Percentiles rank a stretch among this genome's conserved stretches.
Conservation (phyloP, 805 yeast species). For the Teunomyces tritomae region DNA sequence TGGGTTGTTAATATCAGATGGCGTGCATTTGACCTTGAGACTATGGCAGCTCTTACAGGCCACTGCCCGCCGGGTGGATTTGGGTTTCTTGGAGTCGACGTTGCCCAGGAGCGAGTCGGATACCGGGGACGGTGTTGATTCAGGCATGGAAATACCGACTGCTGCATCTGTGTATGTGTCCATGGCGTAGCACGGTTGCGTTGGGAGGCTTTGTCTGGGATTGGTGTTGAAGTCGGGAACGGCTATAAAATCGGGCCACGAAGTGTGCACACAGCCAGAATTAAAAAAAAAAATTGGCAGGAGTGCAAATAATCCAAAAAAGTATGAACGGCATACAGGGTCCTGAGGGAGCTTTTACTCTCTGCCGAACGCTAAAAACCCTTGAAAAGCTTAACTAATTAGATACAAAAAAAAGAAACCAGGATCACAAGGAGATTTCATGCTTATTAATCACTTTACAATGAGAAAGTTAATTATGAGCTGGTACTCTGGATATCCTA, state of each 20-base stretch:
- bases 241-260: not conserved
- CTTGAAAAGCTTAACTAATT: not conserved
- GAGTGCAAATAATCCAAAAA: not conserved
- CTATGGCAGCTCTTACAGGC: constrained; percentile 78
- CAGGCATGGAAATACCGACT: not conserved
- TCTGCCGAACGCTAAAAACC: not conserved
- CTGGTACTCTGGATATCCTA: too few relatives aligned
- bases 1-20: constrained; percentile 57
- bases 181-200: not conserved
- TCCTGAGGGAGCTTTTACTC: not conserved
- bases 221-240: not conserved
- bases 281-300: not conserved
- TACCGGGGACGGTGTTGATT: not conserved
- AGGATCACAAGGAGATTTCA: not conserved
- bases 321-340: too few relatives aligned
- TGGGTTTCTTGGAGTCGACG: not conserved
- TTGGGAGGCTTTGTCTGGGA: not conserved
- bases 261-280: not conserved
- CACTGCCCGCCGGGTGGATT: constrained; percentile 41
- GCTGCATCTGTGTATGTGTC: not conserved
- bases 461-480: too few relatives aligned
- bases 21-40: constrained; percentile 81
- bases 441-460: too few relatives aligned
- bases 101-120: not conserved
- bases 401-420: too few relatives aligned